A percentile compares a stretch with the other conserved stretches of the same genome.
Conservation (phyloP, 1,139 yeast species). For the Saccharomyces hybrid region DNA sequence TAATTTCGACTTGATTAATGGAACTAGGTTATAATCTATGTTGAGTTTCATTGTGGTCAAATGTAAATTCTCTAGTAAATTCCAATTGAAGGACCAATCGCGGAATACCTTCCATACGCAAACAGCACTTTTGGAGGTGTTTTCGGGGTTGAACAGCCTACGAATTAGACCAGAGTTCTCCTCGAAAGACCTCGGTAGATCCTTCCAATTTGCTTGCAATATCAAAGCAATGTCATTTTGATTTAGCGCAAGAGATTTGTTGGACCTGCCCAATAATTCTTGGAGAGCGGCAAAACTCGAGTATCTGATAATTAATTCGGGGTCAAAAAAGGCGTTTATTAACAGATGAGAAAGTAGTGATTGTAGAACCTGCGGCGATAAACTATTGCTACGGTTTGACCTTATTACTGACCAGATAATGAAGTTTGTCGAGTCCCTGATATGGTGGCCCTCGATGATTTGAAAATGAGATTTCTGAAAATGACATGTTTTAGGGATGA, state of each 20-base stretch:
- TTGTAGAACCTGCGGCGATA: constrained; percentile 22
- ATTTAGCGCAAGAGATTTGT: background rate
- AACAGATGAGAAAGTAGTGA: constrained; percentile 41
- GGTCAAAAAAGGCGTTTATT: constrained; percentile 55
- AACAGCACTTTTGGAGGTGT: background rate
- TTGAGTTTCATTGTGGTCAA: background rate
- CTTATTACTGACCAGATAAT: constrained; percentile 59
- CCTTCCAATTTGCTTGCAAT: background rate
- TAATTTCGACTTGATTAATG: background rate
- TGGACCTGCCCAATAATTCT: constrained; percentile 67
- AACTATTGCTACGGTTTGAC: constrained; percentile 32
- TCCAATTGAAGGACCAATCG: background rate
- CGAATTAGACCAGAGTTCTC: background rate
- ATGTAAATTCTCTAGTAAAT: background rate
- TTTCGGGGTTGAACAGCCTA: background rate
- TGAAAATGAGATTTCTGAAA: constrained; percentile 47
- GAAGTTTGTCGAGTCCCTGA: constrained; percentile 81
- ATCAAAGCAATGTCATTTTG: background rate
- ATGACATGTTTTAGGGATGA: constrained; percentile 1
- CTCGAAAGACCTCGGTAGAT: background rate
- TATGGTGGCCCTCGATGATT: constrained; percentile 51
- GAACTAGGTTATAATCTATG: background rate
- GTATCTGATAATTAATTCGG: constrained; percentile 64
- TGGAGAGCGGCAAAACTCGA: constrained; percentile 85
- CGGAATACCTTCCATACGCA: background rate